Evolutionary conservation across 768 basidiomycete species (phyloP).

Genomic region (Lactifluus pinguis): DNA sequence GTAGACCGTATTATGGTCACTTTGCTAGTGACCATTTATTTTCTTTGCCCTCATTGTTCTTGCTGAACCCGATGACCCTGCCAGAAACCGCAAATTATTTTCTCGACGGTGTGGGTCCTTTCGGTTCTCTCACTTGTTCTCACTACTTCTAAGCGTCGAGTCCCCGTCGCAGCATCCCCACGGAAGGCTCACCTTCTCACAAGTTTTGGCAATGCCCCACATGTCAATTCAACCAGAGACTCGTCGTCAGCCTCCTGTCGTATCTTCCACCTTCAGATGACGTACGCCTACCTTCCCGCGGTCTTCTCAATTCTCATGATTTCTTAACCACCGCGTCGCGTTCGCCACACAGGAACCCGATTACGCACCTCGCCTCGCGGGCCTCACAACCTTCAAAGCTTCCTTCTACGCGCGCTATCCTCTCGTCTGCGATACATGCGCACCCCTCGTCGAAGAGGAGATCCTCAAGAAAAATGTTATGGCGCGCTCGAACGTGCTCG

Average conservation of each 20-base stretch:
- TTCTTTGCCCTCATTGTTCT: slow-evolving; percentile 51
- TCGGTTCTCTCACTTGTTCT: not conserved
- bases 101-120: slow-evolving; percentile 54
- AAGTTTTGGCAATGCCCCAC: slow-evolving; percentile 45
- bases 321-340: not conserved
- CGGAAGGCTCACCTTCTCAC: slow-evolving; percentile 62
- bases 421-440: slow-evolving; percentile 70
- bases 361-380: slow-evolving; percentile 51
- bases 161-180: slow-evolving; percentile 43
- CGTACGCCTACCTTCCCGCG: slow-evolving; percentile 34
- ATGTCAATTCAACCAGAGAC: slow-evolving; percentile 88
- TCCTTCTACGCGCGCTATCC: slow-evolving; percentile 79
- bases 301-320: not conserved
- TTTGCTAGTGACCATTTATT: slow-evolving; percentile 27
- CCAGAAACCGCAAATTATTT: slow-evolving; percentile 70
- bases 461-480: slow-evolving; percentile 71
- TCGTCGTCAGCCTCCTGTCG: slow-evolving; percentile 77
- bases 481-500: slow-evolving; percentile 71
- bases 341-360: slow-evolving; percentile 50
- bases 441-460: slow-evolving; percentile 74
- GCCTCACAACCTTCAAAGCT: slow-evolving; percentile 61
- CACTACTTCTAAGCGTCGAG: not conserved
- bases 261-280: slow-evolving; percentile 68
- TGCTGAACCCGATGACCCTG: slow-evolving; percentile 84
- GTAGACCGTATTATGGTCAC: too few relatives aligned